Percentiles rank a stretch among this genome's conserved stretches.
Conservation (phyloP, 371 early-diverging fungal genomes). For the Aphelidium insulamus region DNA sequence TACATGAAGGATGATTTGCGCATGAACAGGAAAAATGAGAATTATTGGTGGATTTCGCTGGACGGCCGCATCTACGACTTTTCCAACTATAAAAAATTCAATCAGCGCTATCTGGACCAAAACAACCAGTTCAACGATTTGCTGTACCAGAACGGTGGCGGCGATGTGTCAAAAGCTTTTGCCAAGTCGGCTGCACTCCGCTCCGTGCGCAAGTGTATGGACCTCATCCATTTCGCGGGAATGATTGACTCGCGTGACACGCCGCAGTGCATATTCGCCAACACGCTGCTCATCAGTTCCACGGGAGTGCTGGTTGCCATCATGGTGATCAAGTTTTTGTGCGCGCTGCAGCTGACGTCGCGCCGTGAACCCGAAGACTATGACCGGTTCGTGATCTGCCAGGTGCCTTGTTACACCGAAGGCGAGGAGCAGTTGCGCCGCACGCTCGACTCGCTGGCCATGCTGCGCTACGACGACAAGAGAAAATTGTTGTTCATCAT, state of each 20-base stretch:
- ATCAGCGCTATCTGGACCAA: too few species aligned
- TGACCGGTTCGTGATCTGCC: slow-evolving; percentile 74
- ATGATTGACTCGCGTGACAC: slow-evolving; percentile 62
- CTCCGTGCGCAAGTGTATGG: slow-evolving; percentile 58
- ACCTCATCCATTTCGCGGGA: slow-evolving; percentile 68
- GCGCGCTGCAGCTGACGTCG: slow-evolving; percentile 62
- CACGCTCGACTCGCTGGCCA: slow-evolving; percentile 89
- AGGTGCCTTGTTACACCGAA: slow-evolving; percentile 94
- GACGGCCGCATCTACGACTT: too few species aligned
- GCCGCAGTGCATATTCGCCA: slow-evolving; percentile 59
- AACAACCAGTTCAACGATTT: too few species aligned
- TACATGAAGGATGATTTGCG: too few species aligned
- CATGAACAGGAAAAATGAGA: too few species aligned
- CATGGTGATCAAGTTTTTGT: slow-evolving; percentile 76
- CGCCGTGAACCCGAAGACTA: slow-evolving; percentile 55
- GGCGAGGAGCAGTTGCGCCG: slow-evolving; percentile 72
- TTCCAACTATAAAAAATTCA: too few species aligned
- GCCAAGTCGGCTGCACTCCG: too few species aligned
- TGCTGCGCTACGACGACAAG: slow-evolving; percentile 77
- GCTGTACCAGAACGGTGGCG: too few species aligned
- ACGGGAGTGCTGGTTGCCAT: slow-evolving; percentile 56
- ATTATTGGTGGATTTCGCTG: too few species aligned
- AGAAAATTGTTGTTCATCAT: slow-evolving; percentile 84
- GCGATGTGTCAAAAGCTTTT: too few species aligned
- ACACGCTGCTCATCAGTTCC: slow-evolving; percentile 57